Evolutionary conservation across 352 stramenopile genomes (phyloP), one percentile per base, ranked within the genome.

Genomic region (Thalassiosira oceanica): DNA sequence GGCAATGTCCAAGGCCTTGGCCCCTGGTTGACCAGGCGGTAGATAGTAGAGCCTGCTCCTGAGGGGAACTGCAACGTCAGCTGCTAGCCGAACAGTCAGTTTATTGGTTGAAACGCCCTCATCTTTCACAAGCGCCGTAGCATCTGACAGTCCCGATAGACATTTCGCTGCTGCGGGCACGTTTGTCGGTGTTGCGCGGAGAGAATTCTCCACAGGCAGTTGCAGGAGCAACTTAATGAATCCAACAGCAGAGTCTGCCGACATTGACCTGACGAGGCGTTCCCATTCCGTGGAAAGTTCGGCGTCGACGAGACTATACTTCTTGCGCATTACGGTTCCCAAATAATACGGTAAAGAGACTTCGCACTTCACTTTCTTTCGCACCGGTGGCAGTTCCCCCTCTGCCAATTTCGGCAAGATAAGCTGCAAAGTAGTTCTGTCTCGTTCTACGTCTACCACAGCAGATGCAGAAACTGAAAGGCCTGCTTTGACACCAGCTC

Each of bases 321-420:
- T 62, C 0, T 20, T 60, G 44, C 28, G 24, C 50, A 52, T 54
- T 13, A 62, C 35, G 20, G 41, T 36, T n/a, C 24, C 53, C 11
- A 62, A 37, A 21, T 28, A 35, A 39, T 62, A 62, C 15, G 53
- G 53, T n/a, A 62, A 21, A 36, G 36, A n/a, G 3, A 62, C 36
- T 0, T 52, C 23, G 21, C n/a, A 53, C 41, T 62, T 62, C 7
- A 28, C 18, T 2, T n/a, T 24, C 26, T 50, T 52, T 23, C 50
- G 8, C 13, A 60, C 10, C 7, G 13, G 18, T 0, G 50, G 50
- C 31, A 37, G 13, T 13, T 37, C 13, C 31, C 13, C 13, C 8
- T 37, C 31, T 37, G 31, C 7, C 8, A 8, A 44, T 13, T 60
- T 60, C 13, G 50, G 28, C 28, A 50, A 11, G 28, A 50, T 20